Evolutionary conservation across 257 asterid species (phyloP).

Genomic region (Paraleonurus japonicus): DNA sequence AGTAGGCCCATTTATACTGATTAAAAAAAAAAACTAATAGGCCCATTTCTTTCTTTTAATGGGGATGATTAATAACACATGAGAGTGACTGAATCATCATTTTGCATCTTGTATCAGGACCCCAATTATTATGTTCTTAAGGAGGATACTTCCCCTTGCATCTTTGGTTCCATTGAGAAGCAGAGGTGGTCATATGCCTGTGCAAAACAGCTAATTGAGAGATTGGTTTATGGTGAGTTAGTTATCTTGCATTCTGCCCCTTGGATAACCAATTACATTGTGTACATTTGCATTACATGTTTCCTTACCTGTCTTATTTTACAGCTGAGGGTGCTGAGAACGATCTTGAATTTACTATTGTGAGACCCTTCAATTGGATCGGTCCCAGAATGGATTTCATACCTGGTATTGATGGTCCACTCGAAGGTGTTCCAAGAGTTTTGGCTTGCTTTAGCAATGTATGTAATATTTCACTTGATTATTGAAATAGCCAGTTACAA

Average conservation of each 20-base stretch:
- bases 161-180: conserved; percentile 92
- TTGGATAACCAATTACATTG: conserved; percentile 10
- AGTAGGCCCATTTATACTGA: no score
- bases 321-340: conserved; percentile 99
- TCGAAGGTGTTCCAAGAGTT: conserved; percentile 97
- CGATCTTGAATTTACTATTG: conserved; percentile 89
- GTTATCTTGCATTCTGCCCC: conserved; percentile 16
- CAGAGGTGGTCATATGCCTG: conserved; percentile 99
- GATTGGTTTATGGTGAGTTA: conserved; percentile 82
- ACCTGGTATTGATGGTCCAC: conserved; percentile 96
- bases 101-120: conserved; percentile 52
- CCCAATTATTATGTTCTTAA: conserved; percentile 72
- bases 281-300: neutral
- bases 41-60: neutral
- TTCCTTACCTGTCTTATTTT: conserved; percentile 20
- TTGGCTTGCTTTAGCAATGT: conserved; percentile 96
- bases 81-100: conserved; percentile 20
- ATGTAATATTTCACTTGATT: conserved; percentile 25
- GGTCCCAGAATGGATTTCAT: conserved; percentile 99
- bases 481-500: neutral
- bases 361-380: conserved; percentile 98
- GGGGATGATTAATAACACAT: neutral
- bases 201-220: conserved; percentile 92
- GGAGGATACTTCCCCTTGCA: conserved; percentile 92
- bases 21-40: no score